Base-by-base conservation (phyloP, 306 rosid genomes). In the Begonia peltatifolia region DNA sequence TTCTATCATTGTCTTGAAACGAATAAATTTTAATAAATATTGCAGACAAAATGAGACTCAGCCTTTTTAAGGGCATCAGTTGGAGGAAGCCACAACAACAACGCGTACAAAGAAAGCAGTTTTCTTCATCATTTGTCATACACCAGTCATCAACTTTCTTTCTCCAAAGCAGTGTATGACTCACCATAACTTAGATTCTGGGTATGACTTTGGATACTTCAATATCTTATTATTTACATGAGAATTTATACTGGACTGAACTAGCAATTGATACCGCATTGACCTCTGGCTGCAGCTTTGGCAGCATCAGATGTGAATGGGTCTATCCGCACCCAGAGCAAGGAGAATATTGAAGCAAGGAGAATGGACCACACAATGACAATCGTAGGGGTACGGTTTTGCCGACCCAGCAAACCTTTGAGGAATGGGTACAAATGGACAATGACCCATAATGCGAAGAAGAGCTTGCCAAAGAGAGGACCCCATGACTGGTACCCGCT, bases 401-500 rank as follows among this genome's bases (percentile, higher is more conserved):
- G 84, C 46, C 81, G 81, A 6, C 96, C 96, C 76, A 87, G 42
- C 38, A 87, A 81, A 83, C 96, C 96, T 84, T 87, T 87, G 81
- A 87, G 59, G 87, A 87, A 87, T 43, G 96, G 96, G 63, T 87
- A 87, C 51, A 87, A 50, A 76, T 87, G 96, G n/a, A 87, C 96
- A 64, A 87, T 71, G 61, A 87, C 96, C 96, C 96, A 87, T 14
- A 87, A 61, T 57, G 96, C 94, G 11, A 87, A 87, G 73, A 87
- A 87, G 14, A 83, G 58, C 96, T n/a, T n/a, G n/a, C n/a, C n/a
- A n/a, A n/a, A n/a, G n/a, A n/a, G n/a, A n/a, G n/a, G n/a, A n/a
- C n/a, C 96, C 96, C 96, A 87, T 43, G 96, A 87, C 55, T 87
- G 94, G 78, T 87, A 87, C 9, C 96, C 96, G 41, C 96, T 83